Conservation (phyloP, 768 basidiomycete species). For the Gelatoporia subvermispora region DNA sequence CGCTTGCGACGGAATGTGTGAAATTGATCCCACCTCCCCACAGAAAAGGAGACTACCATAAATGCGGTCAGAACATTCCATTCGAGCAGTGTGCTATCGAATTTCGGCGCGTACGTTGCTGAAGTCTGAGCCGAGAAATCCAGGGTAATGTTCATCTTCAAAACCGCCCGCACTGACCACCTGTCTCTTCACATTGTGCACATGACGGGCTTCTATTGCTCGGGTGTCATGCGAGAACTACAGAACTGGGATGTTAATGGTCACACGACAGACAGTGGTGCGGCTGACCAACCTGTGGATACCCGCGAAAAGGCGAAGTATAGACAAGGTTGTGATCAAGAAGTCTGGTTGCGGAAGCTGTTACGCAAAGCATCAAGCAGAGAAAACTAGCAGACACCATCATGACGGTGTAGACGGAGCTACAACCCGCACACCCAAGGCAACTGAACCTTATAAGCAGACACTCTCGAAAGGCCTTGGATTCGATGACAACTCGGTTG, state of each 20-base stretch:
- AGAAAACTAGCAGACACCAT: background rate
- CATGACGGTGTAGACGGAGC: background rate
- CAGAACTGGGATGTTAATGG: background rate
- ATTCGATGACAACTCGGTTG: background rate
- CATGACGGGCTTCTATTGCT: slow-evolving; percentile 32
- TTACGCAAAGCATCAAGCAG: slow-evolving; percentile 2
- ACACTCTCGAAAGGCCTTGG: background rate
- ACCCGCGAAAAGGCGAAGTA: slow-evolving; percentile 7
- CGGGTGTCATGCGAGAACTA: slow-evolving; percentile 38
- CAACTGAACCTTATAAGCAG: background rate
- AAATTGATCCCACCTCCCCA: slow-evolving; percentile 41
- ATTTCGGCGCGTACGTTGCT: slow-evolving; percentile 38
- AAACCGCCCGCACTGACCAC: slow-evolving; percentile 31
- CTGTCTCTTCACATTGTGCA: slow-evolving; percentile 24
- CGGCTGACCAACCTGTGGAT: slow-evolving; percentile 3
- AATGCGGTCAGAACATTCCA: background rate
- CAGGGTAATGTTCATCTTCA: slow-evolving; percentile 44
- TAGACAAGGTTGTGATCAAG: slow-evolving; percentile 5
- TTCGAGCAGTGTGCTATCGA: background rate
- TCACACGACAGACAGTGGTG: background rate
- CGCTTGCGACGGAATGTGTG: slow-evolving; percentile 49
- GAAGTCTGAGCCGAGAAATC: slow-evolving; percentile 45
- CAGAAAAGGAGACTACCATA: background rate
- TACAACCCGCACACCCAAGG: background rate
- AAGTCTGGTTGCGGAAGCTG: slow-evolving; percentile 1